These are phyloP conservation scores for Saraca asoca DNA, from an alignment of 331 rosid genomes.

Conservation along the genomic window DNA sequence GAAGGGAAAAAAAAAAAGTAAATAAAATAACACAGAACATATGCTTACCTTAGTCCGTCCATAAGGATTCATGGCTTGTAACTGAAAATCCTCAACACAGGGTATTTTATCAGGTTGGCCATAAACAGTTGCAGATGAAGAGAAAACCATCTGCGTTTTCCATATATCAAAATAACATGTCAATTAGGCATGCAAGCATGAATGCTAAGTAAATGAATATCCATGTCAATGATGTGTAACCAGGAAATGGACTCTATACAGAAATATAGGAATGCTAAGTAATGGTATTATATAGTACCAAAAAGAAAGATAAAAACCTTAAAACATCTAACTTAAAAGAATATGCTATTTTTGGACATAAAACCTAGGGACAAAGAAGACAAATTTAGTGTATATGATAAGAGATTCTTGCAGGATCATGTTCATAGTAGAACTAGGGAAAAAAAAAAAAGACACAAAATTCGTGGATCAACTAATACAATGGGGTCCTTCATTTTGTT, in stretches of 20 bases:
- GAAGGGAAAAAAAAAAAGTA: neutral
- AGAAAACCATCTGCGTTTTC: constrained; percentile 57
- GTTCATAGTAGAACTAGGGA: too few relatives aligned
- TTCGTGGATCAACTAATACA: too few relatives aligned
- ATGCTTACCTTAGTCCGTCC: constrained; percentile 60
- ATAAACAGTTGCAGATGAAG: constrained; percentile 69
- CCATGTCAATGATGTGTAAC: too few relatives aligned
- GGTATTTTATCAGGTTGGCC: constrained; percentile 71
- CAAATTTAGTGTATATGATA: too few relatives aligned
- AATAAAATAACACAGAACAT: neutral
- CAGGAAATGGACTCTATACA: neutral
- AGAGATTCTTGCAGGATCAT: too few relatives aligned
- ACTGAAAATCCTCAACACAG: constrained; percentile 57
- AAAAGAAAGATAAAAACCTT: too few relatives aligned
- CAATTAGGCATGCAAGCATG: constrained; percentile 1
- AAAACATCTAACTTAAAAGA: too few relatives aligned
- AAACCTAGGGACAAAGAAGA: neutral
- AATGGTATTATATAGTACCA: too few relatives aligned
- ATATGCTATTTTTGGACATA: neutral
- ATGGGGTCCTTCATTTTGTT: too few relatives aligned
- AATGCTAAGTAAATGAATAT: neutral
- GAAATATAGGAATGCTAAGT: neutral
- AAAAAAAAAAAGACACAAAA: too few relatives aligned
- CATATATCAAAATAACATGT: constrained; percentile 12
- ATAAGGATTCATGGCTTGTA: constrained; percentile 66